These are phyloP conservation scores for Zizania palustris DNA, from an alignment of 202 grass and related monocot genomes.

Conservation along the genomic window DNA sequence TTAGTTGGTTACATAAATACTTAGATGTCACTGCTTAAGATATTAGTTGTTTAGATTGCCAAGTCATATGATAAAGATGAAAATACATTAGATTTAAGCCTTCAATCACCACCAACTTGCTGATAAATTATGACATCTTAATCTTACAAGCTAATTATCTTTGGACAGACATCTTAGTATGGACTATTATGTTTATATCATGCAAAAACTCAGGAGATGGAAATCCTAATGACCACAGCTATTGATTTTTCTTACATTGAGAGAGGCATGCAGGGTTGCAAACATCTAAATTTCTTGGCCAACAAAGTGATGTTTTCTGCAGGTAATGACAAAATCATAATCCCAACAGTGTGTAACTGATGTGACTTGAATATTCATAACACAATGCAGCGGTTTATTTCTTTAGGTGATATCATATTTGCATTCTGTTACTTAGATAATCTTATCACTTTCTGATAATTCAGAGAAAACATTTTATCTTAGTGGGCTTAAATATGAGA, in stretches of 20 bases:
- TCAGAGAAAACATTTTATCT: constrained; percentile 9
- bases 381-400: constrained; percentile 8
- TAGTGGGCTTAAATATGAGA: constrained; percentile 1
- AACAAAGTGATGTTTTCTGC: constrained; percentile 14
- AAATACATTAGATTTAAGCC: neutral
- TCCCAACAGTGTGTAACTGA: constrained; percentile 17
- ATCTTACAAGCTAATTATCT: neutral
- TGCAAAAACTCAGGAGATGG: neutral
- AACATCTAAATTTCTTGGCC: constrained; percentile 10
- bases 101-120: constrained; percentile 3
- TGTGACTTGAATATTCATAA: constrained; percentile 28
- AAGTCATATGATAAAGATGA: neutral
- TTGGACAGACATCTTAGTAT: neutral
- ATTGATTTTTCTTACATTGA: constrained; percentile 35
- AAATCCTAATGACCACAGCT: constrained; percentile 11
- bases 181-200: neutral
- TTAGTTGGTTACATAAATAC: neutral
- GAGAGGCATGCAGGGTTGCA: constrained; percentile 13
- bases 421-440: constrained; percentile 31
- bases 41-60: neutral
- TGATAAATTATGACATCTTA: neutral
- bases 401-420: constrained; percentile 24
- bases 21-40: neutral
- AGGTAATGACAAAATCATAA: constrained; percentile 31
- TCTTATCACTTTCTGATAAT: constrained; percentile 37